Conservation (phyloP, 202 grass and related monocot species). For the Cymbopogon flexuosus region DNA sequence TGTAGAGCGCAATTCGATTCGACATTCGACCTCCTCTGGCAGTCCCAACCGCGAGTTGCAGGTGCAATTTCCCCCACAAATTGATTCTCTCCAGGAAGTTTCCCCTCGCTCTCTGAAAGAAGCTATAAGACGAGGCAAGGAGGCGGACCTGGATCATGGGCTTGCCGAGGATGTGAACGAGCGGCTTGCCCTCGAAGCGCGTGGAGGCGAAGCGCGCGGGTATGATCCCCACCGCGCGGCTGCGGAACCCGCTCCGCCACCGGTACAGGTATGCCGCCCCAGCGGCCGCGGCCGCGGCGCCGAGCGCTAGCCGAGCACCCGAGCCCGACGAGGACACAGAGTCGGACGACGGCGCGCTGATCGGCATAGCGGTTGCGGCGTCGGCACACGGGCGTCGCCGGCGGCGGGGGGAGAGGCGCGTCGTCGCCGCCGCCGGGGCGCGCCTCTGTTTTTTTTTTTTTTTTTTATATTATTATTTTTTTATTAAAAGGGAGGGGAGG, state of each 20-base stretch:
- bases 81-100: not conserved
- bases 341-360: constrained; percentile 61
- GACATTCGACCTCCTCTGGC: not conserved
- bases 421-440: too few species aligned
- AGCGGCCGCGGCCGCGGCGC: constrained; percentile 42
- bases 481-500: not conserved
- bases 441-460: too few species aligned
- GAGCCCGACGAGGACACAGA: constrained; percentile 36
- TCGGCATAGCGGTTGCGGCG: constrained; percentile 41
- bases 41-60: not conserved
- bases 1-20: not conserved
- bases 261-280: constrained; percentile 29
- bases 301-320: constrained; percentile 33
- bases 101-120: not conserved
- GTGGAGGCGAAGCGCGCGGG: constrained; percentile 86
- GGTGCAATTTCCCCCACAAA: too few species aligned
- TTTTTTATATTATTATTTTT: too few species aligned
- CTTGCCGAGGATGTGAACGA: constrained; percentile 74
- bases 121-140: not conserved
- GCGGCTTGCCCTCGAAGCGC: constrained; percentile 86
- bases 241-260: constrained; percentile 49
- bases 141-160: constrained; percentile 80
- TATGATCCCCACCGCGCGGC: constrained; percentile 70
- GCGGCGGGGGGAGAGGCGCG: too few species aligned
- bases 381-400: not conserved